Evolutionary conservation across 805 yeast species (phyloP), one percentile per base, ranked within the genome.

Genomic region (Blastobotrys chiropterorum): DNA sequence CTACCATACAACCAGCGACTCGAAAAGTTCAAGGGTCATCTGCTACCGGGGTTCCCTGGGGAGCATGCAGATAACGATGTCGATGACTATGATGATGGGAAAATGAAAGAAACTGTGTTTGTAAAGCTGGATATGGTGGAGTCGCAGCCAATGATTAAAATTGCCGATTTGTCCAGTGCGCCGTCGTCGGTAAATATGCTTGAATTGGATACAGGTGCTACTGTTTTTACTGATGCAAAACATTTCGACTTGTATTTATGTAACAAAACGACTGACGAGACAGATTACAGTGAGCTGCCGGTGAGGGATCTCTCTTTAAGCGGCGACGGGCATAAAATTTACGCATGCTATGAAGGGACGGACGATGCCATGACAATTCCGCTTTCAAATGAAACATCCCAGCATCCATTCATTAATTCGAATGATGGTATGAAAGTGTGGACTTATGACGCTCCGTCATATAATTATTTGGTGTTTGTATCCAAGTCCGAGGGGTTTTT

Each of bases 1-100:
- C 69, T 70, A 42, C 63, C 79, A 0, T 65, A 87, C 38, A 58
- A 62, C 0, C 66, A 73, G 40, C 72, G 97, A 64, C 82, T 90
- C 85, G 50, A 64, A 1, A 65, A 78, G 0, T 79, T 88, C 59
- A 72, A 78, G 48, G 62, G 62, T 39, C 49, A 61, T 34, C 67
- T 77, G 13, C 61, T 77, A 16, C 61, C 66, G 6, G 68, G 69
- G 2, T 50, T 64, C 6, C 71, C 65, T 44, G 45, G 34, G 3
- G 17, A 42, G 30, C 34, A 26, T 26, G 34, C 34, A 26, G 34
- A 26, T 26, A 26, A 26, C 11, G 34, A 26, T 26, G 34, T 26
- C 5, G 34, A 26, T 11, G 34, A 26, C 11, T 26, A 26, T 26
- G 34, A 26, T n/a, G n/a, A n/a, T n/a, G n/a, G 17, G 13, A n/a